Evolutionary conservation across 2,329 filamentous ascomycete species (phyloP).

Genomic region (Fusarium torulosum): DNA sequence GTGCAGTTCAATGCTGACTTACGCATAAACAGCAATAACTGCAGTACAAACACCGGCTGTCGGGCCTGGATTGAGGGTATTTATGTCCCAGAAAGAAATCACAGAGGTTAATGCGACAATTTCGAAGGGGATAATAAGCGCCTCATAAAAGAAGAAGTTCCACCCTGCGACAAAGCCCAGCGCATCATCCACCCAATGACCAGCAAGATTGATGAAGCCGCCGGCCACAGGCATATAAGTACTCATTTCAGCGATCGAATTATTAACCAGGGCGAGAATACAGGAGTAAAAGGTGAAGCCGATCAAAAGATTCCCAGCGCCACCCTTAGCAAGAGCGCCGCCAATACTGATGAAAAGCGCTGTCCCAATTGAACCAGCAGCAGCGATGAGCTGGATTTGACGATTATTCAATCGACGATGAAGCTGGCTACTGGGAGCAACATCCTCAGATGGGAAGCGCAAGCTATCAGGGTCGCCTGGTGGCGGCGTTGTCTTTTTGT

Average conservation of each 20-base stretch:
- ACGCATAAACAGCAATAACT: constrained; percentile 58
- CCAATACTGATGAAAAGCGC: constrained; percentile 1
- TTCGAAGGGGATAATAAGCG: constrained; percentile 64
- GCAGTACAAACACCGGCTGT: constrained; percentile 60
- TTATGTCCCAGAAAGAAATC: constrained; percentile 62
- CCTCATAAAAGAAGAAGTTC: constrained; percentile 55
- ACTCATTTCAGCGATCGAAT: constrained; percentile 40
- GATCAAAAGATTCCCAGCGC: neutral
- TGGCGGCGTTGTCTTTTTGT: neutral
- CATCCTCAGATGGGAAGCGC: neutral
- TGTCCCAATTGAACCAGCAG: neutral
- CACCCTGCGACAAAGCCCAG: constrained; percentile 37
- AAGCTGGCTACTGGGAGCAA: neutral
- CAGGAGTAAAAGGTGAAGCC: constrained; percentile 13
- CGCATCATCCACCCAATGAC: constrained; percentile 38
- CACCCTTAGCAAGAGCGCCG: neutral
- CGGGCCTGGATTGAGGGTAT: constrained; percentile 51
- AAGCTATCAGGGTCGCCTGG: neutral
- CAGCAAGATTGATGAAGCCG: constrained; percentile 35
- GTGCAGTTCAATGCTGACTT: neutral
- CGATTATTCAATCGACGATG: neutral
- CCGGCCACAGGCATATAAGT: constrained; percentile 38
- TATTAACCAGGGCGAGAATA: constrained; percentile 35
- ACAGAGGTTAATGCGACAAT: constrained; percentile 64
- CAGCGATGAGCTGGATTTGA: constrained; percentile 7